Conservation (phyloP, 371 early-diverging fungal species). For the Mortierella sp. region DNA sequence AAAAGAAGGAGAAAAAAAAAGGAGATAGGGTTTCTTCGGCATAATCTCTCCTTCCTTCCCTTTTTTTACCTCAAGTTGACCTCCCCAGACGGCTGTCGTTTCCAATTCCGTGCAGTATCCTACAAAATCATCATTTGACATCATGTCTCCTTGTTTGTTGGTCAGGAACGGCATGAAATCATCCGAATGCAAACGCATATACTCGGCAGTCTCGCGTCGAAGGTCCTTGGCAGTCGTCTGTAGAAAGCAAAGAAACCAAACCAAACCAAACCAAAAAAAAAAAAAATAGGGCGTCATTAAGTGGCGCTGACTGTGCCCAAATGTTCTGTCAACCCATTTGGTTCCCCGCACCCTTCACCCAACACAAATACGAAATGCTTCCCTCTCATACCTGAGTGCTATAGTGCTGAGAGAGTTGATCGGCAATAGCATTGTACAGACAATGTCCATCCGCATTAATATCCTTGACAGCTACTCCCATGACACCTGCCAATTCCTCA, state of each 20-base stretch:
- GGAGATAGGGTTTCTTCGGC: background rate
- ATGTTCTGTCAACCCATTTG: too few species aligned
- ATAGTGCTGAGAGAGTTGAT: conserved; percentile 75
- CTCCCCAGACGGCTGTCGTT: conserved; percentile 92
- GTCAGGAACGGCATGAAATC: conserved; percentile 92
- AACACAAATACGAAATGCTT: background rate
- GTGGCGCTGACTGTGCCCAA: too few species aligned
- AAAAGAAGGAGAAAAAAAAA: background rate
- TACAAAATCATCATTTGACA: conserved; percentile 70
- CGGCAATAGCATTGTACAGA: conserved; percentile 87
- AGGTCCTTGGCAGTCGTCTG: conserved; percentile 65
- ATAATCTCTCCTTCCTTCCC: background rate
- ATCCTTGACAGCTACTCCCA: conserved; percentile 58
- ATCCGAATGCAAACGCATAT: conserved; percentile 81
- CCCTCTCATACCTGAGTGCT: conserved; percentile 51
- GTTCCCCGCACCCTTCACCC: background rate
- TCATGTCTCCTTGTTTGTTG: conserved; percentile 82
- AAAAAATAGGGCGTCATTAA: too few species aligned
- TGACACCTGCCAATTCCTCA: conserved; percentile 59
- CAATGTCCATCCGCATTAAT: conserved; percentile 90
- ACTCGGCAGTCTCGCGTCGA: conserved; percentile 77
- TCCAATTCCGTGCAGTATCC: conserved; percentile 84
- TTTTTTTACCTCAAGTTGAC: conserved; percentile 85
- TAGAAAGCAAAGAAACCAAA: background rate
- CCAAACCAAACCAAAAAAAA: background rate